A percentile compares a stretch with the other conserved stretches of the same genome.
phyloP scores from a whole-genome alignment of 306 rosid species.

The Senna tora region DNA sequence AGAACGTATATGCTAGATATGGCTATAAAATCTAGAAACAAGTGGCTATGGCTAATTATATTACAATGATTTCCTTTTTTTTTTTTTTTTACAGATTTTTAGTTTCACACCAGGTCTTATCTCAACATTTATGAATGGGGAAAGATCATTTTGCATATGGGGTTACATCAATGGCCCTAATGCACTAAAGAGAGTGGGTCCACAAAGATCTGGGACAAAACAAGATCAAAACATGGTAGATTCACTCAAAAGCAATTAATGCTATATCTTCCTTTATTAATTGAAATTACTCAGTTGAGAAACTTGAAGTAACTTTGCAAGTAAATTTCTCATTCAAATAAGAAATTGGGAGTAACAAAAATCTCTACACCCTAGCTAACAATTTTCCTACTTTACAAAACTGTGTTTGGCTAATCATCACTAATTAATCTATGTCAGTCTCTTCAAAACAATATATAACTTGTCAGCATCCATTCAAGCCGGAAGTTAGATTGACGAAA shows the following conservation, averaged over 20 bases:
- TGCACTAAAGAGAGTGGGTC: too few relatives aligned
- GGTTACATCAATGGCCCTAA: too few relatives aligned
- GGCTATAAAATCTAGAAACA: conserved; percentile 2
- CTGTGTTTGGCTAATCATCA: neutral
- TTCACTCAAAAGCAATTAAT: neutral
- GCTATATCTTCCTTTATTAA: neutral
- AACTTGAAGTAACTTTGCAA: neutral
- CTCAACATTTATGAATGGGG: too few relatives aligned
- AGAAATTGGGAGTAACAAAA: neutral
- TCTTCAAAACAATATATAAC: neutral
- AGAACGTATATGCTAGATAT: neutral
- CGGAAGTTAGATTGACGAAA: conserved; percentile 30
- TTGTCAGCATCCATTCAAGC: conserved; percentile 1
- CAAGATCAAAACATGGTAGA: neutral
- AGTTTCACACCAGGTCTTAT: too few relatives aligned
- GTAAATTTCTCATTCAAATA: too few relatives aligned
- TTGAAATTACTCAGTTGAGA: neutral
- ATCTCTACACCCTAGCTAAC: neutral
- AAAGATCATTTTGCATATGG: too few relatives aligned
- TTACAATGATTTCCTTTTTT: too few relatives aligned
- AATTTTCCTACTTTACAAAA: conserved; percentile 9
- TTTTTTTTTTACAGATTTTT: too few relatives aligned
- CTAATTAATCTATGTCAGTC: conserved; percentile 24
- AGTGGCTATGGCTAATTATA: neutral
- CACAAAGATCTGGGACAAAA: neutral